Percentiles rank a stretch among this genome's conserved stretches.
phyloP scores from a whole-genome alignment of 2,329 filamentous ascomycete species.

The Hymenoscyphus fraxineus region DNA sequence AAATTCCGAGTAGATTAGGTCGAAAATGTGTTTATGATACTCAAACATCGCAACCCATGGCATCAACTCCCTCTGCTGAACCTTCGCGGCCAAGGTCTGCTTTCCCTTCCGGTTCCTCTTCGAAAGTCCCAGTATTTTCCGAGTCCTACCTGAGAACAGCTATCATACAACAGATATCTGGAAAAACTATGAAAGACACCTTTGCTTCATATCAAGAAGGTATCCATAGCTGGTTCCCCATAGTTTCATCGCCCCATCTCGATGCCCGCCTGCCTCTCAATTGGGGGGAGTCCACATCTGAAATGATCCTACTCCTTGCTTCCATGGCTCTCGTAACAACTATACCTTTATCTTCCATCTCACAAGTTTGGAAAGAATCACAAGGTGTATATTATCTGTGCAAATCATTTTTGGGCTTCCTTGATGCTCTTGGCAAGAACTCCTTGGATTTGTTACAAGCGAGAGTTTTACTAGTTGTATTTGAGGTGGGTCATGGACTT shows the following conservation, averaged over 20 bases:
- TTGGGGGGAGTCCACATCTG: background rate
- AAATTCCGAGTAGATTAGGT: background rate
- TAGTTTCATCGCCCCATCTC: background rate
- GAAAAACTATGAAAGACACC: conserved; percentile 1
- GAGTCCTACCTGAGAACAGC: background rate
- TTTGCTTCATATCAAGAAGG: background rate
- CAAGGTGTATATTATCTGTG: background rate
- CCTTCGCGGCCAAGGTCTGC: background rate
- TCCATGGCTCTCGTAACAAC: background rate
- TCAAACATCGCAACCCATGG: background rate
- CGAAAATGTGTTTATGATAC: background rate
- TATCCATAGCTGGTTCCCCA: conserved; percentile 4
- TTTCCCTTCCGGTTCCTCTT: background rate
- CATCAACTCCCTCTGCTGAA: background rate
- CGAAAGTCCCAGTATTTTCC: background rate
- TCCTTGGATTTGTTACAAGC: conserved; percentile 3
- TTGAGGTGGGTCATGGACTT: conserved; percentile 2
- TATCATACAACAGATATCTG: background rate
- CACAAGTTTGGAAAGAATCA: background rate
- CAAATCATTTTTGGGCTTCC: background rate
- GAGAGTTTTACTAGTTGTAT: background rate
- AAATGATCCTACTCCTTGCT: conserved; percentile 2
- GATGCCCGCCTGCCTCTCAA: background rate
- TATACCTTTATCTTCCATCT: background rate
- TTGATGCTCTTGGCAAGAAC: background rate